Conservation (phyloP, 257 asterid genomes). For the Parsonsia alboflavescens region DNA sequence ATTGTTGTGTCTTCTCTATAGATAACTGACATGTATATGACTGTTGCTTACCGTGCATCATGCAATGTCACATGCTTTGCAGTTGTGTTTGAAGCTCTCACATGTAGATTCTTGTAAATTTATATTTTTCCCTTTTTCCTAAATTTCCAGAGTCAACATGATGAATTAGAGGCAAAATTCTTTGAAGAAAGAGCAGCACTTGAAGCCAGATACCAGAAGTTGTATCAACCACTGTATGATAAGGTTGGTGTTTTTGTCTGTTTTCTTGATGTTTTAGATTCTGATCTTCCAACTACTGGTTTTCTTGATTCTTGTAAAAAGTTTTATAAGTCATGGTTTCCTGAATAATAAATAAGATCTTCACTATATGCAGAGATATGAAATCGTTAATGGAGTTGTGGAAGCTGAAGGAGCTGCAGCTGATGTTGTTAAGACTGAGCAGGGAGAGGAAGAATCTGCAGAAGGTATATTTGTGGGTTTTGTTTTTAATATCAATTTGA, state of each 20-base stretch:
- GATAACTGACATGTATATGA: neutral
- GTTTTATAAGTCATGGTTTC: neutral
- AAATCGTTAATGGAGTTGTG: conserved; percentile 31
- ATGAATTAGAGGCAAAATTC: conserved; percentile 29
- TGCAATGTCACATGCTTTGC: neutral
- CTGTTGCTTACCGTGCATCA: neutral
- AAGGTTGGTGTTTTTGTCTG: conserved; percentile 17
- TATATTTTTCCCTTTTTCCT: too few relatives aligned
- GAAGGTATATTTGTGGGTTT: conserved; percentile 19
- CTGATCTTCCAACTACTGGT: neutral
- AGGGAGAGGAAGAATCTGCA: conserved; percentile 14
- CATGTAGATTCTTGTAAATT: neutral
- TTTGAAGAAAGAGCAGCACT: conserved; percentile 38
- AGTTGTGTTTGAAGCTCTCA: neutral
- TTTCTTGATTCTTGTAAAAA: neutral
- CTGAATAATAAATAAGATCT: neutral
- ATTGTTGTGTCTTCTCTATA: neutral
- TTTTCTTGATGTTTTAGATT: neutral
- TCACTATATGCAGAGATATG: conserved; percentile 26
- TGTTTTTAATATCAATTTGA: neutral
- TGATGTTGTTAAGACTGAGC: conserved; percentile 12
- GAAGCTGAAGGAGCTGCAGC: conserved; percentile 22
- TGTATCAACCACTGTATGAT: conserved; percentile 32
- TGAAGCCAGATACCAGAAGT: conserved; percentile 37
- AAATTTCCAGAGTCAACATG: conserved; percentile 31